phyloP scores from a whole-genome alignment of 257 asterid genomes.

The Solanum chaucha region DNA sequence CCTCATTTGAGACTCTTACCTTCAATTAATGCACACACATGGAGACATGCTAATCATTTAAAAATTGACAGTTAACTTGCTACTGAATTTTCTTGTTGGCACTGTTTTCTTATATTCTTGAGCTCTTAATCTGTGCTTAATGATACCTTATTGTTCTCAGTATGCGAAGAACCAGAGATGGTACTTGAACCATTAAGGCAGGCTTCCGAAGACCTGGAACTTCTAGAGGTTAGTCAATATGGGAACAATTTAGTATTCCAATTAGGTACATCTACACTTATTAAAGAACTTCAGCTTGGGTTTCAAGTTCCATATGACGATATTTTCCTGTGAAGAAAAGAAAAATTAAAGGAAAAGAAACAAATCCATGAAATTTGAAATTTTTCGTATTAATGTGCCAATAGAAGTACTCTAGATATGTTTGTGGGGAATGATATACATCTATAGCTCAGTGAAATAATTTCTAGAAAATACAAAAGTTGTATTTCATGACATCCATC shows the following conservation, averaged over 20 bases:
- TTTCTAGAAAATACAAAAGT: not conserved
- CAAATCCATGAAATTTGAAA: not conserved
- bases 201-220: constrained; percentile 84
- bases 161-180: constrained; percentile 51
- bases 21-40: not conserved
- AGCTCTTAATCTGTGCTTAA: not conserved
- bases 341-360: not conserved
- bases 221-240: constrained; percentile 56
- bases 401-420: not conserved
- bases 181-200: constrained; percentile 71
- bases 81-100: not conserved
- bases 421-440: not conserved
- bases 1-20: not conserved
- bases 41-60: not conserved
- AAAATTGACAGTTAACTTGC: not conserved
- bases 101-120: not conserved
- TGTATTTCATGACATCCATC: not conserved
- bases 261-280: not conserved
- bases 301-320: not conserved
- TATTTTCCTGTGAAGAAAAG: not conserved
- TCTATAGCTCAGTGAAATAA: not conserved
- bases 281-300: not conserved
- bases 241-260: not conserved
- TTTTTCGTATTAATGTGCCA: not conserved
- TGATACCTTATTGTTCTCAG: constrained; percentile 25